Evolutionary conservation across 805 yeast species (phyloP).

Genomic region (Spathaspora girioi): DNA sequence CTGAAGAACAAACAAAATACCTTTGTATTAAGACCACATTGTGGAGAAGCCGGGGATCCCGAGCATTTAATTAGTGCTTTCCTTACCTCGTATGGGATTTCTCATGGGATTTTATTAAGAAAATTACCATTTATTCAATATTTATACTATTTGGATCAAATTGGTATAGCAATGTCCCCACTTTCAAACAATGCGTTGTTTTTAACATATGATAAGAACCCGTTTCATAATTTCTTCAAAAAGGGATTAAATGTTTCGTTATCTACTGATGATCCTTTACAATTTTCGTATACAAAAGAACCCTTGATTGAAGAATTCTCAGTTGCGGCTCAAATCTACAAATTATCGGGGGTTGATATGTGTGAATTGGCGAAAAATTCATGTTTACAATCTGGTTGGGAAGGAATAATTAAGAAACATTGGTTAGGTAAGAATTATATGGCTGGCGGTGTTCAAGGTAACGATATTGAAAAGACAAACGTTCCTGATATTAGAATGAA

Average conservation of each 20-base stretch:
- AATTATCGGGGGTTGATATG: conserved; percentile 92
- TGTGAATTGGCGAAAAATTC: conserved; percentile 94
- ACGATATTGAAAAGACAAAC: conserved; percentile 89
- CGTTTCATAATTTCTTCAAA: conserved; percentile 85
- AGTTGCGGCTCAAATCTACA: conserved; percentile 97
- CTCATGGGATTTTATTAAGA: conserved; percentile 91
- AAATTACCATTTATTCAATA: conserved; percentile 95
- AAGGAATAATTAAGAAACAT: conserved; percentile 76
- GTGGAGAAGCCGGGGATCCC: conserved; percentile 99
- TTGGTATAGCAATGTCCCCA: conserved; percentile 98
- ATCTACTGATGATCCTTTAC: conserved; percentile 97
- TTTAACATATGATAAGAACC: conserved; percentile 94
- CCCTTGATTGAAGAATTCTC: conserved; percentile 97
- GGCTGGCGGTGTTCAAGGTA: conserved; percentile 66
- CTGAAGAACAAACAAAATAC: conserved; percentile 73
- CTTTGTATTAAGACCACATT: conserved; percentile 93
- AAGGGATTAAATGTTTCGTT: conserved; percentile 92
- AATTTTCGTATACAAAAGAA: conserved; percentile 94
- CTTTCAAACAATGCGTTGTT: conserved; percentile 94
- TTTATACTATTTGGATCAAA: conserved; percentile 86
- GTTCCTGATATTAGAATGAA: conserved; percentile 87
- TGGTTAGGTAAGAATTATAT: conserved; percentile 80
- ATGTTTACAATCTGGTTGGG: conserved; percentile 93
- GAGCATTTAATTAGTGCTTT: conserved; percentile 92
- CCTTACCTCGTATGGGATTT: conserved; percentile 84